Evolutionary conservation across 148 eudicot genomes (phyloP).

Genomic region (Persicaria tinctoria): DNA sequence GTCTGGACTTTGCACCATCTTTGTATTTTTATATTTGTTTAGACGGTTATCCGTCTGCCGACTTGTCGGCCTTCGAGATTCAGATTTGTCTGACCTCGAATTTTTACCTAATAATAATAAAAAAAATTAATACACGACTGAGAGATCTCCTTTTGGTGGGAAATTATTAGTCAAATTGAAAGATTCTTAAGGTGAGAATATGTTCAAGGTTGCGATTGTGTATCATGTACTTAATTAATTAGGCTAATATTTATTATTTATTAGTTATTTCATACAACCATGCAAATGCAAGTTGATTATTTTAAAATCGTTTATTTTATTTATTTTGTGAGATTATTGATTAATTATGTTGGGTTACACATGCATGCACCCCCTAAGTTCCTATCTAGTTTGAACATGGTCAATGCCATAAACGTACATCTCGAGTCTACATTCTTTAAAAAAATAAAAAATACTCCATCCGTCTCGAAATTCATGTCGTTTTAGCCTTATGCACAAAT

Average conservation of each 20-base stretch:
- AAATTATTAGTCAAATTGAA: conserved; percentile 7
- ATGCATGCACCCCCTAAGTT: background rate
- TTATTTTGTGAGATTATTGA: background rate
- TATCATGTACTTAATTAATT: background rate
- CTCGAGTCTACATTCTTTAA: too few species aligned
- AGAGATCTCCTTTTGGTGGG: conserved; percentile 6
- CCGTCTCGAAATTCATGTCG: too few species aligned
- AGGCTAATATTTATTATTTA: background rate
- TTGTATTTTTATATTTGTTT: too few species aligned
- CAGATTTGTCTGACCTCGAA: too few species aligned
- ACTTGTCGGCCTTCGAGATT: too few species aligned
- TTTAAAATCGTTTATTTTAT: background rate
- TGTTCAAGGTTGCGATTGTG: conserved; percentile 3
- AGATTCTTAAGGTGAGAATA: conserved; percentile 1
- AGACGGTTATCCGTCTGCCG: too few species aligned
- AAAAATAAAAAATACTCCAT: too few species aligned
- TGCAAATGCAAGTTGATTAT: background rate
- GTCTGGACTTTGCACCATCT: too few species aligned
- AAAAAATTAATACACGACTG: too few species aligned
- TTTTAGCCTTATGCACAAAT: too few species aligned
- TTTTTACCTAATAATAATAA: too few species aligned
- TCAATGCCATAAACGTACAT: background rate
- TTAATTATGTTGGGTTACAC: background rate
- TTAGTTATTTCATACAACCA: background rate
- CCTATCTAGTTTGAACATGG: background rate